Base-by-base conservation (phyloP, 2,329 filamentous ascomycete species). In the Ophiocordyceps camponoti-floridani region DNA sequence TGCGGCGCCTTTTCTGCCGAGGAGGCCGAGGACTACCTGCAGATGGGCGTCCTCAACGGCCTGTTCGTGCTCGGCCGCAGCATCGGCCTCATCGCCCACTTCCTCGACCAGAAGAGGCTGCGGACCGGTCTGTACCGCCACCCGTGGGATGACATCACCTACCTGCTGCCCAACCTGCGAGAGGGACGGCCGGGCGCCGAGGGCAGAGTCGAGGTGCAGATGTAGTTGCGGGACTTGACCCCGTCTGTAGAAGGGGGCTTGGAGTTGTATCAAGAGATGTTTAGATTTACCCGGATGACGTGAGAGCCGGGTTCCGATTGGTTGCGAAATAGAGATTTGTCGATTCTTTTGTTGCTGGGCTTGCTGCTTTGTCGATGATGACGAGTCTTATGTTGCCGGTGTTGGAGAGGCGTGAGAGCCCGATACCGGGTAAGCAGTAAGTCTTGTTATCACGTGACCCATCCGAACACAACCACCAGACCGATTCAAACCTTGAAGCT, bases 51-150 rank as follows among this genome's bases (percentile, higher is more conserved):
- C 43, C 80, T 98, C 57, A 98, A 98, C 77, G 91, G 91, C 73
- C 84, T 98, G 49, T 98, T 98, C 75, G 91, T 98, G 42, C 79
- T 98, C 49, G 91, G 91, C 61, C 84, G 91, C 62, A 86, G 79
- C 66, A 98, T 98, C 60, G 91, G 91, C 84, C 76, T 98, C 54
- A 98, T 98, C 82, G 91, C 91, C 60, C 91, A 98, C 70, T 96
- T 89, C 77, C 81, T 98, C 58, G 91, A 98, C 72, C 91, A 98
- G 79, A 98, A 98, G 88, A 81, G 91, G 68, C 77, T 98, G 67
- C 84, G 89, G 59, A 98, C 91, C 60, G 91, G 91, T 64, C 79
- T 98, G 53, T 98, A 98, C 84, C 84, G 91, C 64, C 87, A 94
- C 78, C 91, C 91, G 62, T 96, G 91, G 91, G 91, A 94, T 64